Base-by-base conservation (phyloP, 164 flowering plant genomes). In the Kalanchoe fedtschenkoi region DNA sequence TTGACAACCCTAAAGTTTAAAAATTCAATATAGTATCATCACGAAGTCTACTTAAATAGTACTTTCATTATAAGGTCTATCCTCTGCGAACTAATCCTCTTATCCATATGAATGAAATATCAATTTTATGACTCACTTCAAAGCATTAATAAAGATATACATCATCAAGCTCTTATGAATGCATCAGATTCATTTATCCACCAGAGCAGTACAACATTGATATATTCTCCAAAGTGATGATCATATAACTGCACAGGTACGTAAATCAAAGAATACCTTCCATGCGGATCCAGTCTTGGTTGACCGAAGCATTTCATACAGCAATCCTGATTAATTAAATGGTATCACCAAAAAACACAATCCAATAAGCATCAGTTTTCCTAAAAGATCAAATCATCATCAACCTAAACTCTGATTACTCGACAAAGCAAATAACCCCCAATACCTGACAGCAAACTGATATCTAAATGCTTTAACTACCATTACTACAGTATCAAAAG, bases 241-340 rank as follows among this genome's bases (percentile, higher is more conserved):
- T 32, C 10, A 56, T 5, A 1, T 19, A 6, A 28, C 9, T 8
- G 33, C 32, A 55, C 58, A 3, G 15, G 7, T 30, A 29, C 33
- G 26, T 14, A 22, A 29, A 38, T 3, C 16, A 24, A 14, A 37
- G 37, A 42, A 46, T 81, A 93, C 99, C 97, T 90, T 93, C 99
- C 99, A 93, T 24, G 85, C 83, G 59, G 92, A 81, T 74, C 83
- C 85, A 53, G 78, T 76, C 80, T 78, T 90, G 51, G 91, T 65
- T 30, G 95, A 83, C 46, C 97, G 79, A 68, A 93, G 95, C 99
- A 93, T 93, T 76, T 93, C 99, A 66, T 74, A 68, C 73, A 93
- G 68, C 42, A 93, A 76, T 35, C 98, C 98, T 93, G 72, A 21
- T 46, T 37, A 74, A 7, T 35, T 26, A 57, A 14, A 26, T 6